Conservation (phyloP, 2,329 filamentous ascomycete species). For the Ceratocystis destructans region DNA sequence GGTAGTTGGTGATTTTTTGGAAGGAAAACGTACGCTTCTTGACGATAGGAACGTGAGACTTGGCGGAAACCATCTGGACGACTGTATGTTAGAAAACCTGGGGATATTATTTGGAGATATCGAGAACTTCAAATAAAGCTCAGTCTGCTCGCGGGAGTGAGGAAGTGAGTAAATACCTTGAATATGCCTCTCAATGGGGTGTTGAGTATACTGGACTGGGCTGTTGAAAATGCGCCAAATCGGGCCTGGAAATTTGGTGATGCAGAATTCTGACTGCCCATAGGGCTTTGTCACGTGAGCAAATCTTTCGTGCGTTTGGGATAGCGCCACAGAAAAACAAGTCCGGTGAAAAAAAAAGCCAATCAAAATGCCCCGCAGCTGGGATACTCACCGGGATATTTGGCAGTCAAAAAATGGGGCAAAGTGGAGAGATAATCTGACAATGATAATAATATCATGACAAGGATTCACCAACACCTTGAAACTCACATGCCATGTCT, state of each 20-base stretch:
- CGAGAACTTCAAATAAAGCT: constrained; percentile 13
- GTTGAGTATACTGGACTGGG: constrained; percentile 23
- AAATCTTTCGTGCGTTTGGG: constrained; percentile 19
- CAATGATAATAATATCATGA: background rate
- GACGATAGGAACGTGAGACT: constrained; percentile 98
- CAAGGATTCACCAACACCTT: background rate
- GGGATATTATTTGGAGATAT: background rate
- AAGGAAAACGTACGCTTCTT: constrained; percentile 79
- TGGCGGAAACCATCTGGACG: constrained; percentile 86
- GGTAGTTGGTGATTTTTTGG: constrained; percentile 17
- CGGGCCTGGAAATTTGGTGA: constrained; percentile 28
- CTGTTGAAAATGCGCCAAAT: constrained; percentile 27
- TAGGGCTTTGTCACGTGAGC: constrained; percentile 28
- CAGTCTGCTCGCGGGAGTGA: constrained; percentile 15
- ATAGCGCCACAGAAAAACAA: constrained; percentile 14
- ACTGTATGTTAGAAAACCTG: constrained; percentile 14
- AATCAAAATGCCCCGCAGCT: constrained; percentile 1
- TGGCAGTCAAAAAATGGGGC: constrained; percentile 10
- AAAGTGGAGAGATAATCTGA: background rate
- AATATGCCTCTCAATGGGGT: constrained; percentile 29
- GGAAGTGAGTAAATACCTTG: constrained; percentile 28
- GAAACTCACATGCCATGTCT: background rate
- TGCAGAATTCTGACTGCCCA: constrained; percentile 24
- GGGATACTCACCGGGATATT: constrained; percentile 8
- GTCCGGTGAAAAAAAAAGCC: background rate